Evolutionary conservation across 208 protist genomes (phyloP), one percentile per base, ranked within the genome.

Genomic region (Crithidia fasciculata): DNA sequence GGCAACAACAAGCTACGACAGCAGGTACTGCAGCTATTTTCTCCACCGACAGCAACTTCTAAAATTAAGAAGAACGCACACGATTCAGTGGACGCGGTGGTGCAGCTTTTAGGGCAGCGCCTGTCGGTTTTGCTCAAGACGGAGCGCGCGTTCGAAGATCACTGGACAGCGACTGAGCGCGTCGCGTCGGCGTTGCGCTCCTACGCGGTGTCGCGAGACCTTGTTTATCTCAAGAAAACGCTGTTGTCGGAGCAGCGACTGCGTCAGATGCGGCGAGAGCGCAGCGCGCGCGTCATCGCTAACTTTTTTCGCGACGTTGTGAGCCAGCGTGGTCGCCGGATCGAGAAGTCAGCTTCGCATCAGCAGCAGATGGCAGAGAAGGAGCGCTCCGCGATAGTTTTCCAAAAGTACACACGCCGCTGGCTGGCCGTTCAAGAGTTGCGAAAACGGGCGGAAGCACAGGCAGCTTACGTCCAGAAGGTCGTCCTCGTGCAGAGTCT

Each of bases 351-450:
- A 45, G 18, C 52, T 16, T 12, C 65, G 9, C 50, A 73, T 66
- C 62, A 76, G n/a, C 72, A 69, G 16, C 70, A 65, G 13, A 10
- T 74, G 15, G 63, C 78, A 55, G 76, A 87, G 54, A 60, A 79
- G 64, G 76, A 78, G 41, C 74, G 66, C 45, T 78, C 85, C 4
- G 82, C 82, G 9, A 69, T 85, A 36, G 77, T 71, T 2, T 58
- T 95, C 62, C 88, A 95, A 64, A 92, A 87, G 72, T 92, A 93
- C 78, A 84, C 71, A 16, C 71, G 84, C 10, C 84, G 86, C 37
- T 95, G 90, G 90, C 62, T 91, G 4, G 87, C 88, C 36, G 71
- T 58, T 39, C 72, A 84, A 61, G 80, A 85, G 74, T 64, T 78
- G 18, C 55, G 69, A 56, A 67, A 66, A 10, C 81, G 81, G 50